Evolutionary conservation across 1,284 basidiomycete genomes (phyloP).

Genomic region (Ceratorhiza oryzae-sativae): DNA sequence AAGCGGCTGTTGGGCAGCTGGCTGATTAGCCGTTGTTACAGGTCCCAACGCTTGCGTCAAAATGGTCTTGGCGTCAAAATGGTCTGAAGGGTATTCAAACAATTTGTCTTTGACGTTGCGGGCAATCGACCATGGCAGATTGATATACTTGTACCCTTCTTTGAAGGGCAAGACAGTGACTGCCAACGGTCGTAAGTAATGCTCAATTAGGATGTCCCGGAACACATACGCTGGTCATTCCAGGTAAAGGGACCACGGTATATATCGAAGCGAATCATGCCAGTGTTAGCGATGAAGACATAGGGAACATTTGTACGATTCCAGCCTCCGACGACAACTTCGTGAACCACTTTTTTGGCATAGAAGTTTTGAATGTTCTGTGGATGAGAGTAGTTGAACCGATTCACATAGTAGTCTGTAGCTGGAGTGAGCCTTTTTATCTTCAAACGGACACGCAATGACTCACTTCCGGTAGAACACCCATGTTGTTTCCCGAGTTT

Average conservation of each 20-base stretch:
- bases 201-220: background rate
- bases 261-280: constrained; percentile 35
- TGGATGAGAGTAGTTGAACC: constrained; percentile 4
- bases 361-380: constrained; percentile 28
- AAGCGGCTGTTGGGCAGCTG: background rate
- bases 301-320: background rate
- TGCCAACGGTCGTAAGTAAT: background rate
- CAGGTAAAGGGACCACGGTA: constrained; percentile 32
- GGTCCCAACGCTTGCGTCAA: constrained; percentile 10
- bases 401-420: constrained; percentile 22
- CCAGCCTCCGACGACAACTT: constrained; percentile 15
- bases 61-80: constrained; percentile 1
- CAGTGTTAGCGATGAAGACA: constrained; percentile 26
- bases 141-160: constrained; percentile 21
- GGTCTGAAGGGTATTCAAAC: constrained; percentile 27
- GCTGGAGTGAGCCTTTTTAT: background rate
- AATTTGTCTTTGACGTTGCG: constrained; percentile 13
- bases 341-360: constrained; percentile 24
- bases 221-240: constrained; percentile 35
- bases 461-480: constrained; percentile 12
- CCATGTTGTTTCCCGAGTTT: constrained; percentile 18
- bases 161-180: constrained; percentile 31
- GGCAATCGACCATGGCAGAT: constrained; percentile 34
- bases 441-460: background rate
- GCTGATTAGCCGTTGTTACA: no score